These are phyloP conservation scores for Leishmania mexicana DNA, from an alignment of 208 protist species.

Conservation along the genomic window DNA sequence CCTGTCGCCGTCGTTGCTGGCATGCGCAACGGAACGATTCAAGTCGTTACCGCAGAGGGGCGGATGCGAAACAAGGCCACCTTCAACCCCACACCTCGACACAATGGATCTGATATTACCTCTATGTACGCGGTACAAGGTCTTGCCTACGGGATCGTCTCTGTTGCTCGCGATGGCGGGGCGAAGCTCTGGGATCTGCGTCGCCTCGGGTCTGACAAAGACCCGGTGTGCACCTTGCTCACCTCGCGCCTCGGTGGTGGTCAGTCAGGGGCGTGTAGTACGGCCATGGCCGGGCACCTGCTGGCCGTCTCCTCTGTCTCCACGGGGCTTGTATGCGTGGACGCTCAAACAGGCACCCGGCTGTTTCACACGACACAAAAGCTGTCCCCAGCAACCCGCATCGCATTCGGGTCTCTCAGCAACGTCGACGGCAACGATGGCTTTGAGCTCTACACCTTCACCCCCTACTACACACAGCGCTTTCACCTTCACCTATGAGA, in stretches of 20 bases:
- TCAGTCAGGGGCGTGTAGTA: conserved; percentile 20
- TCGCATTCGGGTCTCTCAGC: conserved; percentile 10
- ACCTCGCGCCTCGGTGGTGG: conserved; percentile 20
- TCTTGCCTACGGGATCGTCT: conserved; percentile 54
- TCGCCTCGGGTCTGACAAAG: conserved; percentile 30
- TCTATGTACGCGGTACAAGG: conserved; percentile 34
- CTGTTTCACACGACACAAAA: conserved; percentile 26
- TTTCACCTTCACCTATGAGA: conserved; percentile 12
- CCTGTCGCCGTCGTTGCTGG: conserved; percentile 23
- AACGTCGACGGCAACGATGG: conserved; percentile 1
- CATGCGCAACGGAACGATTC: conserved; percentile 64
- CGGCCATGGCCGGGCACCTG: conserved; percentile 8
- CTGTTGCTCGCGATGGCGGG: conserved; percentile 49
- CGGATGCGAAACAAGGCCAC: conserved; percentile 1
- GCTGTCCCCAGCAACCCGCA: conserved; percentile 20
- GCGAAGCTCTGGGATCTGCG: conserved; percentile 73
- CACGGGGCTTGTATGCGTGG: conserved; percentile 34
- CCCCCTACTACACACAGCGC: conserved; percentile 22
- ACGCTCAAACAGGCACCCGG: conserved; percentile 18
- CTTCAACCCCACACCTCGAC: conserved; percentile 37
- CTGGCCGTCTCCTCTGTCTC: conserved; percentile 22
- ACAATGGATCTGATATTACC: conserved; percentile 37
- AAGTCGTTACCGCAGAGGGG: conserved; percentile 22
- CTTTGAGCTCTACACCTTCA: conserved; percentile 28
- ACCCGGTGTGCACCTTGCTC: conserved; percentile 40